Base-by-base conservation (phyloP, 495 filamentous ascomycete genomes). In the Durotheca rogersii region DNA sequence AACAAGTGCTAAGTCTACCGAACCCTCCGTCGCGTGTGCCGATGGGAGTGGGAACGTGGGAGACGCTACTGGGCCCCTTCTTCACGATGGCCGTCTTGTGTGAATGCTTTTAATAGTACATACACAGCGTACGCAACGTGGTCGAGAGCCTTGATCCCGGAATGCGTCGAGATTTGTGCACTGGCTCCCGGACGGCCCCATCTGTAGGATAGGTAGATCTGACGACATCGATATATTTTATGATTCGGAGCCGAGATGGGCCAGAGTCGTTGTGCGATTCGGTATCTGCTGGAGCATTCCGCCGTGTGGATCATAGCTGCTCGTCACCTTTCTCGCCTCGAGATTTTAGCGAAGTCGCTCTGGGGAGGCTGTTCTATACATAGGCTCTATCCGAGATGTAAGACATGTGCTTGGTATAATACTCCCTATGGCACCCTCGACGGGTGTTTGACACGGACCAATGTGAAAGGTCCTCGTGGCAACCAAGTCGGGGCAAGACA, bases 281-380 rank as follows among this genome's bases (percentile, higher is more conserved):
- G 38, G 14, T 32, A 40, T 27, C 7, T 11, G 37, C 19, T n/a
- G n/a, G n/a, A n/a, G n/a, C n/a, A n/a, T 51, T 20, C 12, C 23
- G 20, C 27, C 34, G 32, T 27, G 53, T 39, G 35, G 53, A 57
- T 57, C 47, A 36, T 7, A 19, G 31, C 53, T 47, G 30, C 23
- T 47, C 36, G 47, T 32, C 20, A 40, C 47, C 41, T 41, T 33
- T 41, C 42, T 47, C n/a, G n/a, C 18, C 18, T 32, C 9, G 14
- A 35, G 6, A 12, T 30, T 30, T 14, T 23, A 11, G 38, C 14
- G 15, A 6, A 31, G 5, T 19, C 23, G 7, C 6, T 21, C 33
- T 37, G 5, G 7, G 7, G n/a, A 17, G 11, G 18, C 1, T 12
- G n/a, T 37, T 20, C 23, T 27, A 27, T 27, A 19, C 23, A 41